Evolutionary conservation across 345 rosid genomes (phyloP).

Genomic region (Carallia pectinifolia): DNA sequence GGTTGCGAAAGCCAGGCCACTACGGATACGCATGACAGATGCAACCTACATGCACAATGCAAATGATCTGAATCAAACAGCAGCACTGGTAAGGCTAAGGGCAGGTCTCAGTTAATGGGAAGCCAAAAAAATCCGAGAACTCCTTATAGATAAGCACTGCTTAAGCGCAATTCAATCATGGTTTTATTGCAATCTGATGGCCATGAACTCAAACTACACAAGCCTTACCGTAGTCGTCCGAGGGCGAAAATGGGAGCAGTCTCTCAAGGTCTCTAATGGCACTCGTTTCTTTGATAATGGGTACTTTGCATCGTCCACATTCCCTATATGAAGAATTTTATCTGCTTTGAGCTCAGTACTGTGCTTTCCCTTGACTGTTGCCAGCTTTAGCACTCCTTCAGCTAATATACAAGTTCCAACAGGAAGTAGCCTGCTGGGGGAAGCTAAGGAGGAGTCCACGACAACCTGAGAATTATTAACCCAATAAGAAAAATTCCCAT

Average conservation of each 20-base stretch:
- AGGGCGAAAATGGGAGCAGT: conserved; percentile 71
- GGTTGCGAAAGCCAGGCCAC: conserved; percentile 58
- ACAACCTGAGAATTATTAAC: conserved; percentile 46
- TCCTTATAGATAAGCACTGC: too few species aligned
- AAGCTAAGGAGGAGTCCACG: conserved; percentile 52
- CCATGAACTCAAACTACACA: too few species aligned
- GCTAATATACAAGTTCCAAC: conserved; percentile 68
- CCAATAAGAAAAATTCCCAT: not conserved
- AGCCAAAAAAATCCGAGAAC: too few species aligned
- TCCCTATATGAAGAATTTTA: conserved; percentile 75
- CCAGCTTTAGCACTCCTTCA: conserved; percentile 53
- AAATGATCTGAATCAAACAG: conserved; percentile 8
- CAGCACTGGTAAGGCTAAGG: not conserved
- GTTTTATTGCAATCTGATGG: too few species aligned
- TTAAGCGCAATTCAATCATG: too few species aligned
- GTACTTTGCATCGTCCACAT: conserved; percentile 56
- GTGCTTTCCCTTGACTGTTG: conserved; percentile 33
- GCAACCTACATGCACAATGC: conserved; percentile 53
- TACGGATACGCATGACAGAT: conserved; percentile 65
- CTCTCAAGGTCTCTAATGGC: conserved; percentile 65
- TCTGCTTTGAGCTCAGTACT: conserved; percentile 59
- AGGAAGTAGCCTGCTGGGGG: conserved; percentile 45
- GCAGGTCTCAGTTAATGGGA: not conserved
- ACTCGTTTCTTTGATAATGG: conserved; percentile 64
- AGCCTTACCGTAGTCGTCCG: conserved; percentile 82